Percentiles rank a stretch among this genome's conserved stretches.
phyloP scores from a whole-genome alignment of 495 filamentous ascomycete species.

The Parathielavia hyrcaniae region DNA sequence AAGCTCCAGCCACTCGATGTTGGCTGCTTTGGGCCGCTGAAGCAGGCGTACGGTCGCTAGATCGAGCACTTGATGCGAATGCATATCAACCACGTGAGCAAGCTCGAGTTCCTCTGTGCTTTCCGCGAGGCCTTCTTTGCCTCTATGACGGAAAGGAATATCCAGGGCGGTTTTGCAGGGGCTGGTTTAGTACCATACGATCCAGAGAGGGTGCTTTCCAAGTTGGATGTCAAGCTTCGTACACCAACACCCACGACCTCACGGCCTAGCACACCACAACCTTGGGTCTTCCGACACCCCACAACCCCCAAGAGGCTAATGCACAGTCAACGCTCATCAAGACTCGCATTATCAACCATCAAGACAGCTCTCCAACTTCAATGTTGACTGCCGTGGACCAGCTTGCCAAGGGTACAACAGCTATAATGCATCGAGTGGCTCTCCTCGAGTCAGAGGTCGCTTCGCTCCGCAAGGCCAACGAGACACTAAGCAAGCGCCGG shows the following conservation, averaged over 20 bases:
- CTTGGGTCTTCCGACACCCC: conserved; percentile 2
- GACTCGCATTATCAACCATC: conserved; percentile 7
- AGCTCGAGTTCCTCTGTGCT: too few relatives aligned
- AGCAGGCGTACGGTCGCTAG: not conserved
- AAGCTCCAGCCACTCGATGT: conserved; percentile 3
- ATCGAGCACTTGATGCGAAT: too few relatives aligned
- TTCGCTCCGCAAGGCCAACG: not conserved
- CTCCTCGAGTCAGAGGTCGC: not conserved
- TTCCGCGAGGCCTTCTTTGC: too few relatives aligned
- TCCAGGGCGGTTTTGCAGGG: too few relatives aligned
- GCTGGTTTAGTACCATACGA: conserved; percentile 5
- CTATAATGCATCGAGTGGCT: conserved; percentile 2
- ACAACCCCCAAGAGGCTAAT: not conserved
- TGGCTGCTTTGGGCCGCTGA: conserved; percentile 1
- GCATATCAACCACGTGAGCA: too few relatives aligned
- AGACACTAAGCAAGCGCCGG: conserved; percentile 2
- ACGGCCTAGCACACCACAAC: not conserved
- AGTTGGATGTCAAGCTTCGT: not conserved
- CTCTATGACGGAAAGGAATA: too few relatives aligned
- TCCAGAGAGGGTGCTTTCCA: conserved; percentile 1
- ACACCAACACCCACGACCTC: not conserved
- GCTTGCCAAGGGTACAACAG: conserved; percentile 4
- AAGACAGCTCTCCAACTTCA: conserved; percentile 6
- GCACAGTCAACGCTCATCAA: conserved; percentile 8
- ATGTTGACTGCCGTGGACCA: conserved; percentile 8